phyloP scores from a whole-genome alignment of 2,329 filamentous ascomycete species.

The Nannizziopsis barbatae region DNA sequence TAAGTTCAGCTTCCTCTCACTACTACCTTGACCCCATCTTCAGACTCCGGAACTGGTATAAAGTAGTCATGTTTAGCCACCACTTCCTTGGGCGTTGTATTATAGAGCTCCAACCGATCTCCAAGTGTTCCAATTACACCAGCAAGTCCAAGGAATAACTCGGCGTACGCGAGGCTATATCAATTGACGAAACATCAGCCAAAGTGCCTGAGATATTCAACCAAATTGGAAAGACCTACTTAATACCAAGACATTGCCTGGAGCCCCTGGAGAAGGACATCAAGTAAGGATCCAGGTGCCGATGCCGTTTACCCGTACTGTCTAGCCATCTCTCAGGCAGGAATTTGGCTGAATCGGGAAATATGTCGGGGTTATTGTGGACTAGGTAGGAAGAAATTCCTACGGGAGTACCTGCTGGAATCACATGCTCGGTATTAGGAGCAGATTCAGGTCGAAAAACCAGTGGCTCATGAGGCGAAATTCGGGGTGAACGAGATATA shows the following conservation, averaged over 20 bases:
- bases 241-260: constrained; percentile 18
- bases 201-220: background rate
- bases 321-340: constrained; percentile 21
- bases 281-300: constrained; percentile 16
- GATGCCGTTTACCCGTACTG: constrained; percentile 11
- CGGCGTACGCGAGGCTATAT: constrained; percentile 15
- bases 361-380: constrained; percentile 19
- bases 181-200: background rate
- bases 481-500: constrained; percentile 7
- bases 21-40: constrained; percentile 6
- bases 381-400: constrained; percentile 18
- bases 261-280: constrained; percentile 20
- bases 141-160: constrained; percentile 13
- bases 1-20: background rate
- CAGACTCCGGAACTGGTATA: constrained; percentile 10
- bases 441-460: background rate
- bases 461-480: constrained; percentile 9
- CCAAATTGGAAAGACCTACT: constrained; percentile 12
- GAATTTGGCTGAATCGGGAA: constrained; percentile 18
- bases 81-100: constrained; percentile 17
- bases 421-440: constrained; percentile 5
- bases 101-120: constrained; percentile 10
- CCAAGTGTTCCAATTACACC: constrained; percentile 12
- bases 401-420: constrained; percentile 17
- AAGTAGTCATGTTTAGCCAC: constrained; percentile 15